These are phyloP conservation scores for Trametes cinnabarina DNA, from an alignment of 768 basidiomycete genomes.

Conservation along the genomic window DNA sequence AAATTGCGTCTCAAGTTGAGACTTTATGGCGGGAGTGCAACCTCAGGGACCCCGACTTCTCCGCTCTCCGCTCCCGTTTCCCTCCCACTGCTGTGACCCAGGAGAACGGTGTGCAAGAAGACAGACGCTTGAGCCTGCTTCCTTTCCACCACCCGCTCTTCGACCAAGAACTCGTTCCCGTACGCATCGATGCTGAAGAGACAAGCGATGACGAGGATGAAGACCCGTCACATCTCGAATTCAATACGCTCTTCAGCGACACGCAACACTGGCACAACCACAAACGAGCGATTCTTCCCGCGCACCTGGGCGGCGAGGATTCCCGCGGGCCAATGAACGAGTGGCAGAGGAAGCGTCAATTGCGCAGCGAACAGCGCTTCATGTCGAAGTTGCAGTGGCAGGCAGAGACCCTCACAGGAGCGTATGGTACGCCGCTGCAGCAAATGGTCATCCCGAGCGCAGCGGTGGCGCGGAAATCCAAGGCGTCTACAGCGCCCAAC, in stretches of 20 bases:
- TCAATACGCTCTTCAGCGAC: constrained; percentile 47
- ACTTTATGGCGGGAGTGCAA: constrained; percentile 26
- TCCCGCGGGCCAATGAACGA: constrained; percentile 30
- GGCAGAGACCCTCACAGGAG: constrained; percentile 64
- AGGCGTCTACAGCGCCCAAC: not conserved
- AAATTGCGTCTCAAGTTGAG: constrained; percentile 25
- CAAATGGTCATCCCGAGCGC: constrained; percentile 52
- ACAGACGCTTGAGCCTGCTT: constrained; percentile 26
- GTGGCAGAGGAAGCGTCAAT: constrained; percentile 36
- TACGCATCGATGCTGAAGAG: constrained; percentile 29
- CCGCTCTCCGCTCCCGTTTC: constrained; percentile 27
- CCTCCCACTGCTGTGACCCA: not conserved
- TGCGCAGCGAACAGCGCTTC: constrained; percentile 51
- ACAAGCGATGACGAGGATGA: constrained; percentile 21
- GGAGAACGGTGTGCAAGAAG: not conserved
- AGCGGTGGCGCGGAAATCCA: not conserved
- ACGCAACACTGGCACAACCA: constrained; percentile 60
- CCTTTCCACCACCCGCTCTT: constrained; percentile 43
- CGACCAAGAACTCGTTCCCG: constrained; percentile 37
- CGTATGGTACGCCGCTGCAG: constrained; percentile 51
- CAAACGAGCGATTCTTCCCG: constrained; percentile 47
- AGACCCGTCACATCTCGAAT: constrained; percentile 32
- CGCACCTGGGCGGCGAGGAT: constrained; percentile 50
- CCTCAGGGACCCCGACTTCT: constrained; percentile 27
- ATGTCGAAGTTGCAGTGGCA: constrained; percentile 56